phyloP scores from a whole-genome alignment of 2,329 filamentous ascomycete genomes.

The Aspergillus japonicus region DNA sequence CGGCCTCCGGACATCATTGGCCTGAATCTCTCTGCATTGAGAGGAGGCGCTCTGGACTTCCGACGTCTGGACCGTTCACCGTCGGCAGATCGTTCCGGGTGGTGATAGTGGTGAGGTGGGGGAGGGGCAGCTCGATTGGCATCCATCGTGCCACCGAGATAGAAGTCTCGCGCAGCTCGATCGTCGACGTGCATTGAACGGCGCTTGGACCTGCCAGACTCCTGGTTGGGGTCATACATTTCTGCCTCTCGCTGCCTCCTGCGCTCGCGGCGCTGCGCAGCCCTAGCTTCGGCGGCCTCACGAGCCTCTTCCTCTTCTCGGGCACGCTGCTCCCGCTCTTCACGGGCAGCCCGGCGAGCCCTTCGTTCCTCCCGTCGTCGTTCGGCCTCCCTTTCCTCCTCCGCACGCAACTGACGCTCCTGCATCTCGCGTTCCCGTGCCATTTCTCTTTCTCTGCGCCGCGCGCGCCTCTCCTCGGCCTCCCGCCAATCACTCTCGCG shows the following conservation, averaged over 20 bases:
- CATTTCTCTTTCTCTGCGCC: slow-evolving; percentile 52
- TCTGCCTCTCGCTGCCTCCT: slow-evolving; percentile 38
- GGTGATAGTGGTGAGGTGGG: neutral
- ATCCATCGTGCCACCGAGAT: slow-evolving; percentile 26
- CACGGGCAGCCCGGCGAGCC: slow-evolving; percentile 35
- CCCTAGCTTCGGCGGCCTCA: slow-evolving; percentile 49
- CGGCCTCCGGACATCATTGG: slow-evolving; percentile 37
- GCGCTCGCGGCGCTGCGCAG: slow-evolving; percentile 42
- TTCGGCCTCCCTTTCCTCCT: slow-evolving; percentile 38
- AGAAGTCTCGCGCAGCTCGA: slow-evolving; percentile 25
- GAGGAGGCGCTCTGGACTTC: slow-evolving; percentile 30
- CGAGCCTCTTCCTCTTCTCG: slow-evolving; percentile 53
- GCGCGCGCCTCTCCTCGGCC: slow-evolving; percentile 45
- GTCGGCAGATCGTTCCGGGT: slow-evolving; percentile 35
- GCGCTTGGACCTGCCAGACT: slow-evolving; percentile 29
- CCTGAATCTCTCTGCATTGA: slow-evolving; percentile 21
- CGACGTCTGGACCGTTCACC: slow-evolving; percentile 35
- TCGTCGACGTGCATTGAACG: slow-evolving; percentile 34
- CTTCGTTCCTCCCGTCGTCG: slow-evolving; percentile 33
- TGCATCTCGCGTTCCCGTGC: slow-evolving; percentile 42
- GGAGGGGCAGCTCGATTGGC: slow-evolving; percentile 18
- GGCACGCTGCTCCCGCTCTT: slow-evolving; percentile 34
- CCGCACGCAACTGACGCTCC: slow-evolving; percentile 37
- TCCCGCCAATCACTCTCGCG: slow-evolving; percentile 35
- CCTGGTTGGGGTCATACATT: slow-evolving; percentile 26